Evolutionary conservation across 169 alveolate genomes (phyloP).

Genomic region (Plasmodium cynomolgi): DNA sequence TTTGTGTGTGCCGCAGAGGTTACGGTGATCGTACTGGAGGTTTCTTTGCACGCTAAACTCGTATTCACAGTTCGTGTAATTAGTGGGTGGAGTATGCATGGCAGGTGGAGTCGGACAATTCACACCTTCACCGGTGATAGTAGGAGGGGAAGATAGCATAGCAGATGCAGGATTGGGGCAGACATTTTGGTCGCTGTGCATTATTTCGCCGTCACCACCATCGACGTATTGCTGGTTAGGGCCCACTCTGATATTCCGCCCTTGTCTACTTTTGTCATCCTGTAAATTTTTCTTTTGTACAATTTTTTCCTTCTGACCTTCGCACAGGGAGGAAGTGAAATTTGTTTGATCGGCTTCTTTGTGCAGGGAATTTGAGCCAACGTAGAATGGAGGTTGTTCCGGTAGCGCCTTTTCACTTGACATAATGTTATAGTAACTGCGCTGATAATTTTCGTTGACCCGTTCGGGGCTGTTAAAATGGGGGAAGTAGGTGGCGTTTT

Average conservation of each 20-base stretch:
- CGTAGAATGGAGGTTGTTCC: background rate
- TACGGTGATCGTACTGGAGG: background rate
- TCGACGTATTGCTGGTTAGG: background rate
- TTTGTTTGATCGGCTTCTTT: background rate
- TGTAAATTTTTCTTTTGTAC: background rate
- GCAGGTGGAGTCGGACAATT: background rate
- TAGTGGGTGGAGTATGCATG: background rate
- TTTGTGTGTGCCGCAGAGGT: background rate
- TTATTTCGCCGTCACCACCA: background rate
- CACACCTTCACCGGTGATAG: background rate
- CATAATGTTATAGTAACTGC: background rate
- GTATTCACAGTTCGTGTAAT: background rate
- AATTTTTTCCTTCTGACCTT: background rate
- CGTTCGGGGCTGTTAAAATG: constrained; percentile 10
- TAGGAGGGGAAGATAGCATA: background rate
- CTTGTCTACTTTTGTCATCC: background rate
- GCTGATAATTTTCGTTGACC: constrained; percentile 10
- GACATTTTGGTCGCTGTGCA: background rate
- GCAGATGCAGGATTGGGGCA: background rate
- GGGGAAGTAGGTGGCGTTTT: background rate
- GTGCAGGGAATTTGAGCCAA: background rate
- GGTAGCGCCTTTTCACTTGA: background rate
- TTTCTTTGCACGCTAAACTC: background rate
- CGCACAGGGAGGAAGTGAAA: background rate
- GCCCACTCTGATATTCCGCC: background rate